Conservation (phyloP, 1,139 yeast genomes). For the Yamadazyma jaroonii region DNA sequence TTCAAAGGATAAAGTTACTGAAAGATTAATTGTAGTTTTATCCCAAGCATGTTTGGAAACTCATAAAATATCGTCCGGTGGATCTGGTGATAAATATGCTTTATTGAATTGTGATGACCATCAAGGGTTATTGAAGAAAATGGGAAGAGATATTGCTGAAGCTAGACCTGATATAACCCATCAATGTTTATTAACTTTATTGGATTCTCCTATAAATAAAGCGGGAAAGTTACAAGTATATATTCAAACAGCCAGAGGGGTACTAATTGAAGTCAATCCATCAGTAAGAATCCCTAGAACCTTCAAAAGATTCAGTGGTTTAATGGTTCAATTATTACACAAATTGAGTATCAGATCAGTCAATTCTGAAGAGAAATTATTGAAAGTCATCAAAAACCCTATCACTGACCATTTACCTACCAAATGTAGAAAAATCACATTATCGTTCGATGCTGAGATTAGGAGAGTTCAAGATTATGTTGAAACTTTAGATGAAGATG, state of each 20-base stretch:
- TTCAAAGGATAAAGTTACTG: conserved; percentile 79
- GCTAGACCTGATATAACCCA: conserved; percentile 98
- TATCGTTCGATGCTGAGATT: conserved; percentile 92
- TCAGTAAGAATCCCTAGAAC: conserved; percentile 97
- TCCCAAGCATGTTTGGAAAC: conserved; percentile 96
- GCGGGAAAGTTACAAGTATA: conserved; percentile 96
- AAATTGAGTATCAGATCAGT: conserved; percentile 91
- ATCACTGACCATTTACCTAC: conserved; percentile 95
- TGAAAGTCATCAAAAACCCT: conserved; percentile 94
- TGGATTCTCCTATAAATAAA: conserved; percentile 95
- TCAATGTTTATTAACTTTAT: conserved; percentile 85
- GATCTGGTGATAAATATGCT: conserved; percentile 93
- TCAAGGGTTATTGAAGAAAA: conserved; percentile 89
- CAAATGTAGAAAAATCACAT: conserved; percentile 88
- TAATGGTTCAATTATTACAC: conserved; percentile 94
- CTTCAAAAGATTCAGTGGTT: conserved; percentile 93
- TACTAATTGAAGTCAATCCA: conserved; percentile 92
- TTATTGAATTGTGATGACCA: conserved; percentile 96
- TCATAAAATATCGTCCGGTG: conserved; percentile 78
- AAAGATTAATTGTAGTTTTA: conserved; percentile 85
- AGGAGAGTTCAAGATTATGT: conserved; percentile 88
- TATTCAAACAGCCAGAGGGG: conserved; percentile 94
- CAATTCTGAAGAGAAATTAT: conserved; percentile 88
- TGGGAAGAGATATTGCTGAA: conserved; percentile 96
- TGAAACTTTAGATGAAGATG: conserved; percentile 74